Conservation (phyloP, 176 grass and related monocot species). For the Cenchrus americanus region DNA sequence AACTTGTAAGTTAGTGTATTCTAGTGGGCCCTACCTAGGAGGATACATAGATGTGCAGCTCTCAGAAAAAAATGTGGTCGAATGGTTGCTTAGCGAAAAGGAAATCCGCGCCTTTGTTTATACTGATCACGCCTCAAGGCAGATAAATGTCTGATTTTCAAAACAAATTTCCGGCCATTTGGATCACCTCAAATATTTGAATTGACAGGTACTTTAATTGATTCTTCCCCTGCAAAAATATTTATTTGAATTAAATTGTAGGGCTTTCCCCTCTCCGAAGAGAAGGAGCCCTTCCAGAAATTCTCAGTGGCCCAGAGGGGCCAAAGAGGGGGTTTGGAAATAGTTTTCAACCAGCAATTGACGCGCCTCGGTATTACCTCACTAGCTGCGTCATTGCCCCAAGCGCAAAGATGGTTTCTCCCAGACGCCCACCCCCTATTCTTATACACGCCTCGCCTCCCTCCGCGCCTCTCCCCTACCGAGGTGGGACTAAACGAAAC, state of each 20-base stretch:
- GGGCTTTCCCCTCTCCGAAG: conserved; percentile 30
- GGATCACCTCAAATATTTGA: too few species aligned
- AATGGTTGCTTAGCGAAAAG: too few species aligned
- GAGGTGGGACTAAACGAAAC: conserved; percentile 12
- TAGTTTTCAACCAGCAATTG: conserved; percentile 93
- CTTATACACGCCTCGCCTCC: not conserved
- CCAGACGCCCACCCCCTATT: fast-evolving
- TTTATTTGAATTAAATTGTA: conserved; percentile 23
- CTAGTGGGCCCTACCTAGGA: too few species aligned
- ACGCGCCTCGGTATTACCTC: conserved; percentile 80
- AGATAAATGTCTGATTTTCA: too few species aligned
- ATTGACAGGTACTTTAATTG: too few species aligned
- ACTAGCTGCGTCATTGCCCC: conserved; percentile 90
- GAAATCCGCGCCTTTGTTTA: too few species aligned
- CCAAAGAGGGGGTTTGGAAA: conserved; percentile 84
- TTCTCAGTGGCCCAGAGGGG: conserved; percentile 48
- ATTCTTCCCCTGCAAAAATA: too few species aligned
- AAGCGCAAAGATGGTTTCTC: conserved; percentile 55
- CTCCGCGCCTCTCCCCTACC: not conserved
- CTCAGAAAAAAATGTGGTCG: too few species aligned
- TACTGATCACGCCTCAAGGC: too few species aligned
- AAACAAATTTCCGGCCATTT: too few species aligned
- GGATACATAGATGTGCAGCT: too few species aligned
- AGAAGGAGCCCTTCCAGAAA: conserved; percentile 57
- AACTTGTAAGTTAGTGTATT: too few species aligned